These are phyloP conservation scores for Escallonia rubra DNA, from an alignment of 129 eudicot genomes.

Conservation along the genomic window DNA sequence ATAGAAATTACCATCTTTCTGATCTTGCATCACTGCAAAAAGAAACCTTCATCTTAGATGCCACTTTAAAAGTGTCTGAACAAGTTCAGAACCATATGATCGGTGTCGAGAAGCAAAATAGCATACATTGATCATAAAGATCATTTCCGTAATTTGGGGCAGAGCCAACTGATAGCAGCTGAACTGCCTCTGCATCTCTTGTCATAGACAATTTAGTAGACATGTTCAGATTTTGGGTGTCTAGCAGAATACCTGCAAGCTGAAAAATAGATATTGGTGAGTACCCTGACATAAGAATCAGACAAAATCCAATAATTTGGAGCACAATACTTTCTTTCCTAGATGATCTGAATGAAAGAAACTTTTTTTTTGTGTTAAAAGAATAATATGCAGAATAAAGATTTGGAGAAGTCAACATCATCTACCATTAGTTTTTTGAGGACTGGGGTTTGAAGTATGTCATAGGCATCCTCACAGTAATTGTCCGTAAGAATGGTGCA, in stretches of 20 bases:
- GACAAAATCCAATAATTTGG: not conserved
- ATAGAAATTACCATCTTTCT: constrained; percentile 47
- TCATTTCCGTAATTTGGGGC: constrained; percentile 63
- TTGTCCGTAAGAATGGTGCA: constrained; percentile 75
- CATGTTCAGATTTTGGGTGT: constrained; percentile 63
- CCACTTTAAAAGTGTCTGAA: constrained; percentile 1
- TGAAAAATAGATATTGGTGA: constrained; percentile 20
- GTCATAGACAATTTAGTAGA: constrained; percentile 43
- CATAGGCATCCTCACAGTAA: constrained; percentile 84
- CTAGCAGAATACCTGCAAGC: constrained; percentile 76
- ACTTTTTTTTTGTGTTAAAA: not conserved
- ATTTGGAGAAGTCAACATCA: not conserved
- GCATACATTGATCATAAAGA: constrained; percentile 63
- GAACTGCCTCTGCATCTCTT: constrained; percentile 82
- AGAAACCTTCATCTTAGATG: not conserved
- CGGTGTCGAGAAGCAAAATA: constrained; percentile 2
- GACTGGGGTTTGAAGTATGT: constrained; percentile 63
- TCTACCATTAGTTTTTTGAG: constrained; percentile 71
- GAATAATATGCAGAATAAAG: not conserved
- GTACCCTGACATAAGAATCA: not conserved
- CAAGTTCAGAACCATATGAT: not conserved
- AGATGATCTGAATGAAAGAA: no score
- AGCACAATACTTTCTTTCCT: not conserved
- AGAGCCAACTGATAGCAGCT: constrained; percentile 66
- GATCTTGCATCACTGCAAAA: constrained; percentile 67